These are phyloP conservation scores for Phaffomyces opuntiae DNA, from an alignment of 805 yeast genomes.

Conservation along the genomic window DNA sequence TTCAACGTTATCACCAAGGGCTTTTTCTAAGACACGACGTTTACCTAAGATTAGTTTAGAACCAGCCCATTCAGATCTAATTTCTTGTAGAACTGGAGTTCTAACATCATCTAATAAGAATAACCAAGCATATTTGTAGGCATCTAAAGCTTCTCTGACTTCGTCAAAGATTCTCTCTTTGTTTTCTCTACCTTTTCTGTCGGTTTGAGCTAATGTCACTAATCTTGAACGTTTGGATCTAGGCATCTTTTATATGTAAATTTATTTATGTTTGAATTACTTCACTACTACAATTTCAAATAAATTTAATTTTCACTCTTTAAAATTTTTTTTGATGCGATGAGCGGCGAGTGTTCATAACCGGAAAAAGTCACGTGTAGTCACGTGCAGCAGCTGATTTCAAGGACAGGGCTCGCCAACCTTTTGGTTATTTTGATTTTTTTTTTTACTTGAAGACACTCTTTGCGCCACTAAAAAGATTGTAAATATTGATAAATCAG, in stretches of 20 bases:
- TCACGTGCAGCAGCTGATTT: no score
- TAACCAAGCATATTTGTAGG: slow-evolving; percentile 75
- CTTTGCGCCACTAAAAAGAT: no score
- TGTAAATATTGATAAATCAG: no score
- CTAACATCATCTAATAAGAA: slow-evolving; percentile 86
- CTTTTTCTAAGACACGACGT: slow-evolving; percentile 87
- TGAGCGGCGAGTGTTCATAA: background rate
- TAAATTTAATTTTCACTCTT: background rate
- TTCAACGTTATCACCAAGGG: slow-evolving; percentile 80
- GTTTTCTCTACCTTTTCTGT: slow-evolving; percentile 90
- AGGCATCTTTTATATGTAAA: slow-evolving; percentile 54
- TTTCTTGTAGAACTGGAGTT: slow-evolving; percentile 90
- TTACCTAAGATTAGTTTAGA: slow-evolving; percentile 86
- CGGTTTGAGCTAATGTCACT: slow-evolving; percentile 92
- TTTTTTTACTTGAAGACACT: background rate
- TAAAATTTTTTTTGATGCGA: background rate
- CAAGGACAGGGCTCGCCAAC: background rate
- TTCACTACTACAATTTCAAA: no score
- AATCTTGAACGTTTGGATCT: slow-evolving; percentile 95
- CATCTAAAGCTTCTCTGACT: slow-evolving; percentile 74
- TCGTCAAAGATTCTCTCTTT: slow-evolving; percentile 89
- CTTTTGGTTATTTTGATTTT: background rate
- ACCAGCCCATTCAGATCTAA: slow-evolving; percentile 89
- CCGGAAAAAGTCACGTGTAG: background rate
- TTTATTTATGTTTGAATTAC: background rate